A percentile compares a stretch with the other conserved stretches of the same genome.
Conservation (phyloP, 2,329 filamentous ascomycete genomes). For the Dactylellina cionopaga region DNA sequence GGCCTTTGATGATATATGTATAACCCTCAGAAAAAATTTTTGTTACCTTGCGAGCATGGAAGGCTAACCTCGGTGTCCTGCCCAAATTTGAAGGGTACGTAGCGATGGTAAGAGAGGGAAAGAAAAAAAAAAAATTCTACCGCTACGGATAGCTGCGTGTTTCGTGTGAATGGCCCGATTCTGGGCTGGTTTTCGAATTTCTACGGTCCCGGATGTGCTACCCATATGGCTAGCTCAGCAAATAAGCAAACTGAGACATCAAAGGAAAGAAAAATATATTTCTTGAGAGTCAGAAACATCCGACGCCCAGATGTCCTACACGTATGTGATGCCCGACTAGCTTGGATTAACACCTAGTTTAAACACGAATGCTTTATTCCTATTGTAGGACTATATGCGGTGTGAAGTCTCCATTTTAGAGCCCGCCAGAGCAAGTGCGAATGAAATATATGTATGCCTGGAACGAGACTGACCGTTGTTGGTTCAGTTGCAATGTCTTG, state of each 20-base stretch:
- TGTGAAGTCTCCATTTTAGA: not conserved
- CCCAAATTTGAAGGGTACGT: conserved; percentile 49
- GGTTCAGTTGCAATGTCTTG: conserved; percentile 33
- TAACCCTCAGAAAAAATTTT: conserved; percentile 18
- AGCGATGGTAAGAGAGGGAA: not conserved
- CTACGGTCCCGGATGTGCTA: conserved; percentile 26
- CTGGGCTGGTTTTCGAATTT: conserved; percentile 33
- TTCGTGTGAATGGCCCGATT: conserved; percentile 51
- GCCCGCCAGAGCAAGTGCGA: conserved; percentile 11
- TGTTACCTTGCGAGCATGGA: conserved; percentile 31
- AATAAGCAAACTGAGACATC: conserved; percentile 53
- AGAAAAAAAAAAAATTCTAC: conserved; percentile 11
- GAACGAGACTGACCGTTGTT: conserved; percentile 25
- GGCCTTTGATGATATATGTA: conserved; percentile 39
- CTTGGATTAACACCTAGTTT: not conserved
- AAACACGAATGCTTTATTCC: conserved; percentile 9
- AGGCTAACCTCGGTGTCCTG: conserved; percentile 32
- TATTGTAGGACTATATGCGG: not conserved
- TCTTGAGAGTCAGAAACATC: conserved; percentile 24
- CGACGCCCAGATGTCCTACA: conserved; percentile 31
- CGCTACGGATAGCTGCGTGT: conserved; percentile 30
- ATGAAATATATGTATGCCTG: too few species aligned
- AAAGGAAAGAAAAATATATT: conserved; percentile 19
- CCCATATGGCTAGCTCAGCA: conserved; percentile 24
- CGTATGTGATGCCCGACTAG: conserved; percentile 14